Evolutionary conservation across 345 rosid species (phyloP), one percentile per base, ranked within the genome.

Genomic region (Eutrema heterophyllum): DNA sequence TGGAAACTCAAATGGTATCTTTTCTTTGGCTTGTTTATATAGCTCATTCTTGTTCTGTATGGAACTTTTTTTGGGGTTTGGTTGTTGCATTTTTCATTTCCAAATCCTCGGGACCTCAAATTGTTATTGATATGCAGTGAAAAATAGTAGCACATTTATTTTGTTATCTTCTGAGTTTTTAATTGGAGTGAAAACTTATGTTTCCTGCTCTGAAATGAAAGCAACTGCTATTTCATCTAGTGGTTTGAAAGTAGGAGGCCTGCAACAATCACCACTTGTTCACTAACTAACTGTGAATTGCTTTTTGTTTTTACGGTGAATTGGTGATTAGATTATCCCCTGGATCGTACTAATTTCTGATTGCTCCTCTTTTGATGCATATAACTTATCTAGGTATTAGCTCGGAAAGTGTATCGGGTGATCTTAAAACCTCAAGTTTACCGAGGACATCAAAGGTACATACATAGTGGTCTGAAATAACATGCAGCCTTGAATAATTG

Each of bases 1-100:
- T 40, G 82, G 84, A 71, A 85, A 87, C 86, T 85, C 88, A 36
- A 67, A 86, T 63, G 83, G 95, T 74, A 67, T 39, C 1, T 39
- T 48, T 74, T 35, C 57, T 12, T 46, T 36, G 11, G 41, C 67
- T 66, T 56, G 21, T 64, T 55, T 36, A 15, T 33, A 48, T 56
- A 21, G 1, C 27, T 29, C 51, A 46, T 55, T 29, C 8, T 48
- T 56, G 67, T 56, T 48, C 12, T 48, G 26, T 12, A 9, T 29
- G 39, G 53, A 66, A 56, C 6, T 36, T 27, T 38, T 12, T 30
- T 4, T 30, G 29, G 30, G 56, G 51, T 21, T 41, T 50, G 13
- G 49, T 18, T 62, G 55, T 52, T 63, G 27, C 48, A 29, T 53
- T 44, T 64, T n/a, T 64, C 30, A 9, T 53, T 32, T 62, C 7